Base-by-base conservation (phyloP, 2,329 filamentous ascomycete genomes). In the Verticillium nonalfalfae region DNA sequence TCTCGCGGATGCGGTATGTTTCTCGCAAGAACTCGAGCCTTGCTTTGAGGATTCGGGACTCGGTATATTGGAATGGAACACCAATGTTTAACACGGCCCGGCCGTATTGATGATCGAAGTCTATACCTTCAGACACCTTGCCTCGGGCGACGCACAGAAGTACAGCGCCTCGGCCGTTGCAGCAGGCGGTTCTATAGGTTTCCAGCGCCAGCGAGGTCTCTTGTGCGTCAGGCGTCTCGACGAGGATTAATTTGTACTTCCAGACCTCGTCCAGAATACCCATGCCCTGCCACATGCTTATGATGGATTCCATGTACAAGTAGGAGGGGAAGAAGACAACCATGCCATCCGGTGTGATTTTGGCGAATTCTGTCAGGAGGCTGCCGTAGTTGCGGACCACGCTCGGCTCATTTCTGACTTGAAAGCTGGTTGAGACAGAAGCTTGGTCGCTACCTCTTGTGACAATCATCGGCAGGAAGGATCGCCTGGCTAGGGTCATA, bases 321-420 rank as follows among this genome's bases (percentile, higher is more conserved):
- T 99, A 99, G 0, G 93, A 97, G 0, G 95, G 96, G 73, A 99
- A 99, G 81, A 99, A 99, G 45, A 99, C 95, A n/a, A 99, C 95
- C 75, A 99, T 88, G 36, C 95, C 95, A 70, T 99, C 95, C 0
- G 95, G 96, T 0, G 95, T 99, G 66, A 98, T 88, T 74, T 94
- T 96, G 60, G 93, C 91, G 73, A 99, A 98, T 72, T 99, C 95
- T 7, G 93, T 95, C 36, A 99, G 80, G 1, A 99, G 82, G 66
- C 89, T 95, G 55, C 95, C 96, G 69, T 97, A 99, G 74, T 99
- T 99, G 57, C 95, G 87, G 34, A 99, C 93, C n/a, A 98, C 94
- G 64, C 91, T 92, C 0, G 93, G 93, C 69, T 99, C 96, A 71
- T 97, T 97, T 66, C 95, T 88, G 67, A 97, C 93, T 70, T 97